A percentile compares a stretch with the other conserved stretches of the same genome.
Evolutionary conservation across 2,329 filamentous ascomycete species (phyloP).

Genomic region (Drechslerella coelobrocha): DNA sequence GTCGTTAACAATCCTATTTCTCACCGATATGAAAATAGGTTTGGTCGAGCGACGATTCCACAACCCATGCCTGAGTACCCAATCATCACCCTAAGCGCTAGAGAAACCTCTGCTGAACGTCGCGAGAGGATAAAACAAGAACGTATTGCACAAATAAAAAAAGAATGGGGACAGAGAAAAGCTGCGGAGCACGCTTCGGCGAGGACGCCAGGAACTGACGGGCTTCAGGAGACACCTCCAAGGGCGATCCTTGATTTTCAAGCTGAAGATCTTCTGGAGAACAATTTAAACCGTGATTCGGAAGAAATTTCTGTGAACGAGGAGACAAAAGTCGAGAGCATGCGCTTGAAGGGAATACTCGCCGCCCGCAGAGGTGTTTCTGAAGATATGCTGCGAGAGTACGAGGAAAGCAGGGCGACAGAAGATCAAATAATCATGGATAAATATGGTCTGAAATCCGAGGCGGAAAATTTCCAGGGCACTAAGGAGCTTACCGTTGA

Average conservation of each 20-base stretch:
- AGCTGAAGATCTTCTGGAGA: not conserved
- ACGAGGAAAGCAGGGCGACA: not conserved
- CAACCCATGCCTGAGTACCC: no score
- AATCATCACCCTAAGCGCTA: not conserved
- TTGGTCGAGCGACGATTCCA: not conserved
- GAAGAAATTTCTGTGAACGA: not conserved
- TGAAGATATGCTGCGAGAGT: not conserved
- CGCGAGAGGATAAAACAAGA: slow-evolving; percentile 36
- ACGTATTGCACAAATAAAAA: slow-evolving; percentile 32
- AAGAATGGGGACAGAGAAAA: slow-evolving; percentile 6
- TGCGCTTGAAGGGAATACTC: not conserved
- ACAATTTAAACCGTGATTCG: not conserved
- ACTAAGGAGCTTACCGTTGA: not conserved
- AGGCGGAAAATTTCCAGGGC: not conserved
- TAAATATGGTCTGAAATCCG: not conserved
- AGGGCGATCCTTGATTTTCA: not conserved
- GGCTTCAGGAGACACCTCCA: slow-evolving; percentile 6
- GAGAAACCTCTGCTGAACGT: slow-evolving; percentile 30
- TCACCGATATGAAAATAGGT: slow-evolving; percentile 7
- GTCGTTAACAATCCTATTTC: not conserved
- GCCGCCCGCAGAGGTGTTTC: not conserved
- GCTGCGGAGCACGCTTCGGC: no score
- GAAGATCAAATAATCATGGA: not conserved
- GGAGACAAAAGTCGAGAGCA: not conserved
- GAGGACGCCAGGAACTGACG: slow-evolving; percentile 13